Evolutionary conservation across 768 basidiomycete species (phyloP), one percentile per base, ranked within the genome.

Genomic region (Russula ochroleuca): DNA sequence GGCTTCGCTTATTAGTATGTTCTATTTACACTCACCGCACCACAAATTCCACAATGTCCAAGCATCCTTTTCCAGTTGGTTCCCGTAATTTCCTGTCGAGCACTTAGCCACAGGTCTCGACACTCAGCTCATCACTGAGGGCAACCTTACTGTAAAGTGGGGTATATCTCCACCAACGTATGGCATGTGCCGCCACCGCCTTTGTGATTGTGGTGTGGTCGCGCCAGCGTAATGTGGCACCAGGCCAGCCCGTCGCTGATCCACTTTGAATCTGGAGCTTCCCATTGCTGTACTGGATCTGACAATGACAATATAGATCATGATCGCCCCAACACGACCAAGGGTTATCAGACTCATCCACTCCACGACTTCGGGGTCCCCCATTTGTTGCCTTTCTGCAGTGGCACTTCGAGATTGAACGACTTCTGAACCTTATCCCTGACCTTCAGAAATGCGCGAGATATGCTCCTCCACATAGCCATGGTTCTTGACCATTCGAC

Each of bases 261-360:
- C 28, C 28, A 28, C 28, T 28, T 5, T 28, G 28, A 28, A 28
- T 28, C 28, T 28, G 28, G 28, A 28, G 28, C 28, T 28, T 5
- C 28, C 28, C 28, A 28, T 28, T 28, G n/a, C n/a, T n/a, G n/a
- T n/a, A n/a, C n/a, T n/a, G n/a, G n/a, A n/a, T n/a, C n/a, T n/a
- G 28, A 28, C 28, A 2, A 28, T 28, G 28, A 28, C 28, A 28
- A 28, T 28, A 28, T n/a, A 28, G 43, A 19, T n/a, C n/a, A n/a
- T 41, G 17, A 19, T 9, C 43, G 9, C 41, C 17, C 19, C 17
- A 41, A 5, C 19, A 7, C 6, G 3, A 2, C n/a, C n/a, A 50
- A 41, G 11, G 28, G n/a, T 43, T 52, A 60, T 60, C 50, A n/a
- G 17, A 13, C 38, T 11, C 31, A 52, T 59, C 59, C 14, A 45